Evolutionary conservation across 1,139 yeast species (phyloP).

Genomic region (Meyerozyma smithsonii): DNA sequence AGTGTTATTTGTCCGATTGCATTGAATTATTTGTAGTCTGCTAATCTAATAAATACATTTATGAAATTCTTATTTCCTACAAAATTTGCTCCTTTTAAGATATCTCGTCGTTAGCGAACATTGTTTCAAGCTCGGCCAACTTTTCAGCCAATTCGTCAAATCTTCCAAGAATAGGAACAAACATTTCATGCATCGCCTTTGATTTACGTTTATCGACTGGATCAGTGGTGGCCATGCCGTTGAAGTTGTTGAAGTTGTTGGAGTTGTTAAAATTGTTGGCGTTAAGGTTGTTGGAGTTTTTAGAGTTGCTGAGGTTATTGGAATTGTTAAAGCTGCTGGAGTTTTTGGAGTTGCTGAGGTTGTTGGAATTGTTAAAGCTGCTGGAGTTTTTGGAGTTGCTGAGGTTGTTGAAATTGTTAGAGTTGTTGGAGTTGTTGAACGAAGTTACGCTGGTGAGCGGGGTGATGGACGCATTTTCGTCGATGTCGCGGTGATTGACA

Average conservation of each 20-base stretch:
- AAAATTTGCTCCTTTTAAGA: no score
- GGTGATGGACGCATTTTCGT: slow-evolving; percentile 15
- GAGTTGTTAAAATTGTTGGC: no score
- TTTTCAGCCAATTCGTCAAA: slow-evolving; percentile 45
- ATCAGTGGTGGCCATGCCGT: slow-evolving; percentile 4
- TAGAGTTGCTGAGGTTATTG: no score
- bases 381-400: no score
- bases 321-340: no score
- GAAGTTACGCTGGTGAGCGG: slow-evolving; percentile 41
- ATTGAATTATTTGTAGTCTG: background rate
- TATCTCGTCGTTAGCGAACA: no score
- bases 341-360: no score
- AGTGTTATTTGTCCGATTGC: no score
- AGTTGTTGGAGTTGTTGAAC: slow-evolving; percentile 16
- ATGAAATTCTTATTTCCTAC: background rate
- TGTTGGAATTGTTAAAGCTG: no score
- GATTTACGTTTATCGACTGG: slow-evolving; percentile 21
- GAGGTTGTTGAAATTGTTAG: no score
- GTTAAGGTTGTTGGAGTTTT: no score
- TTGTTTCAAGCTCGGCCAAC: slow-evolving; percentile 39
- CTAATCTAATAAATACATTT: background rate
- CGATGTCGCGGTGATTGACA: slow-evolving; percentile 9
- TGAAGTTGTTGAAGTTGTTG: no score
- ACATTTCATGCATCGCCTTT: slow-evolving; percentile 39
- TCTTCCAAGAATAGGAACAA: slow-evolving; percentile 44